Evolutionary conservation across 2,329 filamentous ascomycete genomes (phyloP).

Genomic region (Cadophora sp.): DNA sequence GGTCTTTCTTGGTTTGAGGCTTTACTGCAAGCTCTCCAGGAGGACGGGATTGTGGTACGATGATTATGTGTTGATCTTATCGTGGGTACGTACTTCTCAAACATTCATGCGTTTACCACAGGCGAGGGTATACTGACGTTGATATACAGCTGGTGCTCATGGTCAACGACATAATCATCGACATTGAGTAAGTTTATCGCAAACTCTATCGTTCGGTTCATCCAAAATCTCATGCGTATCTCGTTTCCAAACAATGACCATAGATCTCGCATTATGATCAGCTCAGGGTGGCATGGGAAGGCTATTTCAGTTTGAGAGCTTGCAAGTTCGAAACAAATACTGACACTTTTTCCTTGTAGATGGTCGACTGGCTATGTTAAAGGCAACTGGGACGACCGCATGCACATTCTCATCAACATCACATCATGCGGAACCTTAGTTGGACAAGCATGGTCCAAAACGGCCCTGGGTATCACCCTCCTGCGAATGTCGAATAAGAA

Average conservation of each 20-base stretch:
- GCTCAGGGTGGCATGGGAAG: not conserved
- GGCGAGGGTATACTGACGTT: not conserved
- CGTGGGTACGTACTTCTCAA: constrained; percentile 29
- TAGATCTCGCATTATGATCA: not conserved
- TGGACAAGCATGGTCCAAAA: constrained; percentile 48
- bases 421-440: constrained; percentile 41
- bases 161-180: constrained; percentile 54
- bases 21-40: constrained; percentile 31
- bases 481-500: constrained; percentile 52
- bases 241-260: not conserved
- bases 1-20: constrained; percentile 29
- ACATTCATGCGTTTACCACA: not conserved
- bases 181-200: constrained; percentile 48
- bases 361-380: constrained; percentile 53
- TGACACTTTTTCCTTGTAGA: not conserved
- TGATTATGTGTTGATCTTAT: constrained; percentile 31
- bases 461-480: constrained; percentile 44
- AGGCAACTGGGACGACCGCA: constrained; percentile 56
- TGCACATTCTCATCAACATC: constrained; percentile 58
- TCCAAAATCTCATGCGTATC: not conserved
- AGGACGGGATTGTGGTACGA: constrained; percentile 35
- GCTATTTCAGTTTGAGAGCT: not conserved
- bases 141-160: constrained; percentile 48
- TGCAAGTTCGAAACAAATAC: not conserved
- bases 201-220: not conserved